Conservation (phyloP, 2,329 filamentous ascomycete species). For the Cladosporium sp. region DNA sequence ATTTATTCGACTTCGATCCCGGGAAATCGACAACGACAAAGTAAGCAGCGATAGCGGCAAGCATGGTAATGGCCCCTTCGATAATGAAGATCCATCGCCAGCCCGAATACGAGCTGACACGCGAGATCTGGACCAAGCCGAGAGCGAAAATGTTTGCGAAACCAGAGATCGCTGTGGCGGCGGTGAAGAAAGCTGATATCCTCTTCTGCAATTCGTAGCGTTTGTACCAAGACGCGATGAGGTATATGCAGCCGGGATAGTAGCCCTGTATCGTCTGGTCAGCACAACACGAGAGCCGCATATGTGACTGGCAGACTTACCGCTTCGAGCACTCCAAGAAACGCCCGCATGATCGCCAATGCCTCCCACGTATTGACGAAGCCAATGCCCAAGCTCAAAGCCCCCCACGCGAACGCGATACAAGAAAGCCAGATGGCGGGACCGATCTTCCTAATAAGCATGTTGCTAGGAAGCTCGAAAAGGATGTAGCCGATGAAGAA, state of each 20-base stretch:
- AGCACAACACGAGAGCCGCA: background rate
- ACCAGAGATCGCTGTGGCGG: conserved; percentile 33
- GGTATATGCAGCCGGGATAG: conserved; percentile 39
- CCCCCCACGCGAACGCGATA: conserved; percentile 55
- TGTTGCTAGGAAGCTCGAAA: conserved; percentile 37
- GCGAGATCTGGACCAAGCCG: conserved; percentile 34
- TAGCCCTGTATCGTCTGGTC: conserved; percentile 18
- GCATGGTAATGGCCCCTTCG: conserved; percentile 41
- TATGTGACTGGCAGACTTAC: conserved; percentile 44
- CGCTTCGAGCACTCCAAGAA: conserved; percentile 63
- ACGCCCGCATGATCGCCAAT: conserved; percentile 55
- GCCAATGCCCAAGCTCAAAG: conserved; percentile 62
- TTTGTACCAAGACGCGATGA: conserved; percentile 32
- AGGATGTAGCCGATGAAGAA: conserved; percentile 38
- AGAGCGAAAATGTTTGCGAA: conserved; percentile 40
- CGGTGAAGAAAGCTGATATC: conserved; percentile 48
- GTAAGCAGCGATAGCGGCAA: conserved; percentile 39
- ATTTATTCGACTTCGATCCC: background rate
- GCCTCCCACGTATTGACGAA: conserved; percentile 56
- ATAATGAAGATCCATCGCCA: conserved; percentile 44
- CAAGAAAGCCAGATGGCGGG: conserved; percentile 35
- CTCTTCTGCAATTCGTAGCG: conserved; percentile 34
- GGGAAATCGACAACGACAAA: conserved; percentile 44
- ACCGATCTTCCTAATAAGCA: conserved; percentile 35
- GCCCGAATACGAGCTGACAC: conserved; percentile 32